A percentile compares a stretch with the other conserved stretches of the same genome.
Conservation (phyloP, 2,329 filamentous ascomycete species). For the Fusarium albidum region DNA sequence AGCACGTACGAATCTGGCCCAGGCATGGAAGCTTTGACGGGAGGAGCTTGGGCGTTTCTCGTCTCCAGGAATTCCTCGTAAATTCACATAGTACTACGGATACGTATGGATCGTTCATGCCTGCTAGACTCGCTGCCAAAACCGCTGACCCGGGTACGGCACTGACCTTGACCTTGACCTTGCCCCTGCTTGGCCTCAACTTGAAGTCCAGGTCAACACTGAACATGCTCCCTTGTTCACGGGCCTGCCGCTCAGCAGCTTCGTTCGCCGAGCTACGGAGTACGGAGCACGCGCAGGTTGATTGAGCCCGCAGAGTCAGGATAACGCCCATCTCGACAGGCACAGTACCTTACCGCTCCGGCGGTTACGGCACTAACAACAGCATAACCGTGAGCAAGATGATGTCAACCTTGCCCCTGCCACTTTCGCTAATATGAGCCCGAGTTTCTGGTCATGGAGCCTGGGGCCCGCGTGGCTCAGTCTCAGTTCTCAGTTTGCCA, state of each 20-base stretch:
- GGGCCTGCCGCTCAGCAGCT: neutral
- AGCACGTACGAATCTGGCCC: conserved; percentile 6
- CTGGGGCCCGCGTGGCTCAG: conserved; percentile 36
- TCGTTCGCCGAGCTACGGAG: neutral
- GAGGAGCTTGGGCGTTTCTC: conserved; percentile 21
- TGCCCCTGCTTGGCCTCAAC: conserved; percentile 27
- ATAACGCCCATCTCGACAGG: conserved; percentile 16
- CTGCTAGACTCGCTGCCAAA: conserved; percentile 8
- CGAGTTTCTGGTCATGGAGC: conserved; percentile 39
- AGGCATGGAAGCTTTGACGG: neutral
- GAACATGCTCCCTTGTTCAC: conserved; percentile 6
- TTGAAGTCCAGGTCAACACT: conserved; percentile 14
- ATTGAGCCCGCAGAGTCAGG: neutral
- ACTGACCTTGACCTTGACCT: conserved; percentile 29
- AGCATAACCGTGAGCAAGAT: conserved; percentile 23
- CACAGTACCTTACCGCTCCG: conserved; percentile 17
- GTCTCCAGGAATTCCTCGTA: conserved; percentile 16
- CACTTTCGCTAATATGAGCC: conserved; percentile 36
- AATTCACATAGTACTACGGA: neutral
- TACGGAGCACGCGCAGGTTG: neutral
- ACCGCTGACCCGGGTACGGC: conserved; percentile 32
- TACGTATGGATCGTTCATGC: conserved; percentile 10
- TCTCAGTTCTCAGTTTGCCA: neutral
- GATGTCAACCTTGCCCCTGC: conserved; percentile 32
- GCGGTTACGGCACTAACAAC: conserved; percentile 24